A percentile compares a stretch with the other conserved stretches of the same genome.
Evolutionary conservation across 805 yeast species (phyloP).

Genomic region (Schwanniomyces yamadae): DNA sequence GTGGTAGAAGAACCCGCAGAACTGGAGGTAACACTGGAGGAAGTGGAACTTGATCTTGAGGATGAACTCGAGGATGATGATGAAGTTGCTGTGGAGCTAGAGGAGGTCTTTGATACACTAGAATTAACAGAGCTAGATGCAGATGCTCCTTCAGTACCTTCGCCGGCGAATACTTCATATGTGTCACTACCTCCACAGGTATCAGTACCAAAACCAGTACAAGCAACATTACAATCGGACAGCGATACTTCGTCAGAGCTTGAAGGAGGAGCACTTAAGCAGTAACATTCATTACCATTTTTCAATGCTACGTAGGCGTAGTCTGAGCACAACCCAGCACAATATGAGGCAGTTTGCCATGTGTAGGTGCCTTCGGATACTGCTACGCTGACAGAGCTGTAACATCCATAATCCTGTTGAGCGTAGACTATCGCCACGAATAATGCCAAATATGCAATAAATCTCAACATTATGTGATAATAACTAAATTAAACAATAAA

Average conservation of each 20-base stretch:
- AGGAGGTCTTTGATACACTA: constrained; percentile 10
- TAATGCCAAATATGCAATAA: too few relatives aligned
- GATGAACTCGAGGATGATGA: constrained; percentile 7
- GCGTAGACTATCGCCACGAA: background rate
- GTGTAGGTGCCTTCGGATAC: constrained; percentile 19
- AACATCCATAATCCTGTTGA: constrained; percentile 25
- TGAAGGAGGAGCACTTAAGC: constrained; percentile 34
- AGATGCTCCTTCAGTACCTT: constrained; percentile 14
- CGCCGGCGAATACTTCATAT: constrained; percentile 30
- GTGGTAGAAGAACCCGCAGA: constrained; percentile 8
- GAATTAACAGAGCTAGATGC: constrained; percentile 13
- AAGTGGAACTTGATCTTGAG: background rate
- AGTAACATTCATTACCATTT: constrained; percentile 38
- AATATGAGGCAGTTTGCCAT: constrained; percentile 30
- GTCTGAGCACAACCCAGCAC: constrained; percentile 28
- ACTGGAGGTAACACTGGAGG: constrained; percentile 5
- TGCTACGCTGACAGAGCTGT: constrained; percentile 25
- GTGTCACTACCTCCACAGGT: constrained; percentile 39
- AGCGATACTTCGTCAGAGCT: constrained; percentile 11
- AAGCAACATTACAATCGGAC: constrained; percentile 25
- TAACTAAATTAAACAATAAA: too few relatives aligned
- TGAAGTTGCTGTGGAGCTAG: constrained; percentile 8
- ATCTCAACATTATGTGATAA: too few relatives aligned
- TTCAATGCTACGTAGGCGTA: constrained; percentile 39
- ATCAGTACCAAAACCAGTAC: constrained; percentile 34